Evolutionary conservation across 1,284 basidiomycete species (phyloP), one percentile per base, ranked within the genome.

Genomic region (Trametes sp.): DNA sequence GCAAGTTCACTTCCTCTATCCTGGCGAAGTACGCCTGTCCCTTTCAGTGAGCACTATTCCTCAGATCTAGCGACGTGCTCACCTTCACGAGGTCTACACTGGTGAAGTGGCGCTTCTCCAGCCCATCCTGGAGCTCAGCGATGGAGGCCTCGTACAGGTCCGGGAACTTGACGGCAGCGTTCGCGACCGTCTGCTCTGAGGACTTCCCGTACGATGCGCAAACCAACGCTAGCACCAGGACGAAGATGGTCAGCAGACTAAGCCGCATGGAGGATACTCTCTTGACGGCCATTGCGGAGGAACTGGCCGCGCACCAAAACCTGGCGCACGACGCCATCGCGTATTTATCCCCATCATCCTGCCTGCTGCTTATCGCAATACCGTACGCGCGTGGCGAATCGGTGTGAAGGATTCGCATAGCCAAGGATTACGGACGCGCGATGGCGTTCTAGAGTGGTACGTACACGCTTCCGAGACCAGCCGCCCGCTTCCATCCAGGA

Each of bases 1-100:
- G 73, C n/a, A 85, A 69, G 69, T 92, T 90, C 45, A 90, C 89
- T 72, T 92, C 88, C 10, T 87, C 84, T 48, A 91, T 90, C 4
- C 89, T 81, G 4, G 86, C 83, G 57, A 90, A 82, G 71, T 92
- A 92, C 0, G 88, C 87, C 86, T 87, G 57, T 19, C n/a, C n/a
- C n/a, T n/a, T n/a, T n/a, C n/a, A n/a, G n/a, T n/a, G n/a, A n/a
- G n/a, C n/a, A n/a, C n/a, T n/a, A n/a, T n/a, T n/a, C n/a, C n/a
- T n/a, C n/a, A n/a, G n/a, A n/a, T n/a, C n/a, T n/a, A n/a, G n/a
- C n/a, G n/a, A 10, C 16, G 0, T 42, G 66, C 73, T 42, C 55
- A 83, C 87, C 77, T 87, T 87, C 35, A 90, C 83, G 1, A 90
- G 79, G 68, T 90, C 85, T 2, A 87, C 85, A 62, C 87, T 89